phyloP scores from a whole-genome alignment of 2,329 filamentous ascomycete genomes.

The Fusarium poae region DNA sequence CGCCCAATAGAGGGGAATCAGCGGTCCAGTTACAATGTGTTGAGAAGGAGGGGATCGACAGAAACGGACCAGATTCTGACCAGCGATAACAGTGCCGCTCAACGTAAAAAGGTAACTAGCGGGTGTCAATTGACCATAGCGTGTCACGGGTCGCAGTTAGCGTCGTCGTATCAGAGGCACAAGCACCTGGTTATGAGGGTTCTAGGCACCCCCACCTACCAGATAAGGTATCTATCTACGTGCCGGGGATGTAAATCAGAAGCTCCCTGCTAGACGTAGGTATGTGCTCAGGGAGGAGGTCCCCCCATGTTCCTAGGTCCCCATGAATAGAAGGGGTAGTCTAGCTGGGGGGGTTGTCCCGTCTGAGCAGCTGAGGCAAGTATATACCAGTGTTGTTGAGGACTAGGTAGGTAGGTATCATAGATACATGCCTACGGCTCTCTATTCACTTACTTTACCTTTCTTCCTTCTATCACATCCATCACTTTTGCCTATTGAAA shows the following conservation, averaged over 20 bases:
- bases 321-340: constrained; percentile 4
- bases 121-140: constrained; percentile 26
- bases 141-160: constrained; percentile 30
- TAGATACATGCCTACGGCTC: not conserved
- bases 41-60: constrained; percentile 18
- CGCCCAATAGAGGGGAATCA: constrained; percentile 29
- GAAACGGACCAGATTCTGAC: constrained; percentile 20
- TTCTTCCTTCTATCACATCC: constrained; percentile 1
- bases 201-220: constrained; percentile 43
- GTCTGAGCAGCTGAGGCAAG: not conserved
- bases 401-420: not conserved
- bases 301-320: not conserved
- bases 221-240: constrained; percentile 3
- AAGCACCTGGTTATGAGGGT: constrained; percentile 22
- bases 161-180: constrained; percentile 16
- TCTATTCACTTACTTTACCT: not conserved
- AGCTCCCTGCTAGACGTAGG: not conserved
- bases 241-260: not conserved
- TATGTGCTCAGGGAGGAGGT: not conserved
- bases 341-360: not conserved
- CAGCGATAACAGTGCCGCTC: constrained; percentile 5
- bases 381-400: constrained; percentile 18
- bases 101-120: constrained; percentile 1
- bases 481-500: not conserved
- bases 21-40: not conserved